Evolutionary conservation across 306 rosid genomes (phyloP).

Genomic region (Parietaria judaica): DNA sequence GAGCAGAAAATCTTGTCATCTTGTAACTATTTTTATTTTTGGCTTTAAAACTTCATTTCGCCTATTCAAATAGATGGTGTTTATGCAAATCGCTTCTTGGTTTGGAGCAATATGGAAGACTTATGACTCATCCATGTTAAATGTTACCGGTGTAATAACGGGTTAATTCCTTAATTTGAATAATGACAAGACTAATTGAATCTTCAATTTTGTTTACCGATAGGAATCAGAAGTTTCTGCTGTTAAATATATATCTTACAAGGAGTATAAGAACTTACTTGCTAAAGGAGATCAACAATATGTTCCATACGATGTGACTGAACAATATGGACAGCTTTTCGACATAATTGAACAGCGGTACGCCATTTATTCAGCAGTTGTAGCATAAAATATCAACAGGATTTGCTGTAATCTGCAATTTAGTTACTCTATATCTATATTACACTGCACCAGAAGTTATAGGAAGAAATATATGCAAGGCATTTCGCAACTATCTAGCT

Average conservation of each 20-base stretch:
- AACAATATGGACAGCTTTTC: constrained; percentile 69
- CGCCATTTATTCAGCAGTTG: constrained; percentile 9
- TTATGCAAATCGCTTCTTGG: constrained; percentile 2
- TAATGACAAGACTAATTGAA: constrained; percentile 6
- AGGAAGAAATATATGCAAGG: too few relatives aligned
- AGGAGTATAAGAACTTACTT: constrained; percentile 57
- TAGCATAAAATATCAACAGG: background rate
- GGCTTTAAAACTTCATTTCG: background rate
- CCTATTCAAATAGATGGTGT: background rate
- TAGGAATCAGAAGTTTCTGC: constrained; percentile 94
- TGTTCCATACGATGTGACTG: constrained; percentile 71
- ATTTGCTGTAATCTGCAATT: background rate
- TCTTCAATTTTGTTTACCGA: constrained; percentile 20
- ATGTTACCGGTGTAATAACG: background rate
- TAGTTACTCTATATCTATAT: background rate
- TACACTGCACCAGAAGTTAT: background rate
- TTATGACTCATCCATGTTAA: background rate
- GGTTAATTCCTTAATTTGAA: background rate
- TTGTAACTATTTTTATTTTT: background rate
- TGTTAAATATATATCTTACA: constrained; percentile 69
- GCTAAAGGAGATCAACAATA: constrained; percentile 62
- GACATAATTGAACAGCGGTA: constrained; percentile 69
- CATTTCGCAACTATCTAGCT: too few relatives aligned
- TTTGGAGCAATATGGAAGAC: background rate
- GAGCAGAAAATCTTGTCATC: constrained; percentile 20